Percentiles rank a stretch among this genome's conserved stretches.
Conservation (phyloP, 768 basidiomycete genomes). For the Trametes maxima region DNA sequence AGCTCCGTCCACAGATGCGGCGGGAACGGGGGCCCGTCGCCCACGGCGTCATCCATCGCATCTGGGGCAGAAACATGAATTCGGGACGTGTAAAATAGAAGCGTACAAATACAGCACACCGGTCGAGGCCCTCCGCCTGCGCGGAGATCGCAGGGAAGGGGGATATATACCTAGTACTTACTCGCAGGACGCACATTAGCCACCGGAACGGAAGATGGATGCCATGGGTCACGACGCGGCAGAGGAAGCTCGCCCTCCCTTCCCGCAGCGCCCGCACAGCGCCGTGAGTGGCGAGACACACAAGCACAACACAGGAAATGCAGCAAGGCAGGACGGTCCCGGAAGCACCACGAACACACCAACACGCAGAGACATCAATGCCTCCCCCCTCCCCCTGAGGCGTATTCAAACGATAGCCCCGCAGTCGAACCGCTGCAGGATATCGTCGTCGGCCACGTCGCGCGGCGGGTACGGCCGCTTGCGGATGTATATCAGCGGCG, state of each 20-base stretch:
- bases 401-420: conserved; percentile 9
- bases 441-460: conserved; percentile 72
- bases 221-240: neutral
- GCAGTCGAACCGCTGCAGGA: conserved; percentile 46
- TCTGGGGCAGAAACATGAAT: neutral
- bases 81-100: neutral
- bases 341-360: neutral
- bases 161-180: conserved; percentile 9
- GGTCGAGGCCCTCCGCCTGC: neutral
- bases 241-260: neutral
- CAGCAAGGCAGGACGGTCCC: neutral
- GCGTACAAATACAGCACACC: conserved; percentile 17
- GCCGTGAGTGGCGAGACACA: too few relatives aligned
- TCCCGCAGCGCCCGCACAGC: neutral
- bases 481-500: conserved; percentile 66
- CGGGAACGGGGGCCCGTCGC: too few relatives aligned
- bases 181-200: too few relatives aligned
- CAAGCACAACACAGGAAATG: too few relatives aligned
- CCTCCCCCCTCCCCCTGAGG: neutral
- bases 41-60: too few relatives aligned
- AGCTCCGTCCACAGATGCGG: too few relatives aligned
- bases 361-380: neutral
- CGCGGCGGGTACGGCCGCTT: conserved; percentile 61
- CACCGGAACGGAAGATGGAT: neutral
- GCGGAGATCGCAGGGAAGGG: neutral